Evolutionary conservation across 331 rosid genomes (phyloP).

Genomic region (Malus hybrid): DNA sequence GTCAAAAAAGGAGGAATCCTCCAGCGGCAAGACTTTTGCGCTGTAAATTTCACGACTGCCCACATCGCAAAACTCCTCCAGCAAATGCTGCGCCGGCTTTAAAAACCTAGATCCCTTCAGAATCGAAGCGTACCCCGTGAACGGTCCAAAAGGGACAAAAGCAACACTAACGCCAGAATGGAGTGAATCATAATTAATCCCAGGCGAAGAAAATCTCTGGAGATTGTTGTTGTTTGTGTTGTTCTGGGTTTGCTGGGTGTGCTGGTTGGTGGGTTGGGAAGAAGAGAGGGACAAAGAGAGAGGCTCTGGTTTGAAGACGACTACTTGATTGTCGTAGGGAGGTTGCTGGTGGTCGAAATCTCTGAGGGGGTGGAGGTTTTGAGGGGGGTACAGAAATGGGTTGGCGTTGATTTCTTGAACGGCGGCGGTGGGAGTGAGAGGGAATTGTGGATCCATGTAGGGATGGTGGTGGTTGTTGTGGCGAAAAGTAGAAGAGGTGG

Average conservation of each 20-base stretch:
- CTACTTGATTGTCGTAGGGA: not conserved
- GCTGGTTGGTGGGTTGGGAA: constrained; percentile 14
- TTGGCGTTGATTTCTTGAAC: constrained; percentile 27
- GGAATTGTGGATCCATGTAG: constrained; percentile 42
- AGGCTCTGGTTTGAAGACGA: constrained; percentile 59
- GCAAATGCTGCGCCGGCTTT: constrained; percentile 66
- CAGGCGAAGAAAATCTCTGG: constrained; percentile 30
- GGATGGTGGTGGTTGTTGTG: constrained; percentile 23
- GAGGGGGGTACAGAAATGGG: constrained; percentile 30
- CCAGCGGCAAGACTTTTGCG: constrained; percentile 14
- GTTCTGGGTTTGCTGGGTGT: not conserved
- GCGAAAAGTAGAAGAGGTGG: constrained; percentile 21
- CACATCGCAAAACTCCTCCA: constrained; percentile 53
- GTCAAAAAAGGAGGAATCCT: constrained; percentile 36
- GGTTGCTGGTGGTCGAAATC: constrained; percentile 28
- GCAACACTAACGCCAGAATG: constrained; percentile 13
- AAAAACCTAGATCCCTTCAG: constrained; percentile 72
- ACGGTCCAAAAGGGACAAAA: constrained; percentile 57
- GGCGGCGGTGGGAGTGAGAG: constrained; percentile 17
- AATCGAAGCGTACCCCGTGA: constrained; percentile 61
- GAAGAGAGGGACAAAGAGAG: constrained; percentile 62
- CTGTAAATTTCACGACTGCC: constrained; percentile 27
- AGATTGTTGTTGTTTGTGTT: constrained; percentile 12
- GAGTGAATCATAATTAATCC: constrained; percentile 5
- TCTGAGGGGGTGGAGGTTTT: constrained; percentile 23